Evolutionary conservation across 2,329 filamentous ascomycete genomes (phyloP).

Genomic region (Fusarium floridanum): DNA sequence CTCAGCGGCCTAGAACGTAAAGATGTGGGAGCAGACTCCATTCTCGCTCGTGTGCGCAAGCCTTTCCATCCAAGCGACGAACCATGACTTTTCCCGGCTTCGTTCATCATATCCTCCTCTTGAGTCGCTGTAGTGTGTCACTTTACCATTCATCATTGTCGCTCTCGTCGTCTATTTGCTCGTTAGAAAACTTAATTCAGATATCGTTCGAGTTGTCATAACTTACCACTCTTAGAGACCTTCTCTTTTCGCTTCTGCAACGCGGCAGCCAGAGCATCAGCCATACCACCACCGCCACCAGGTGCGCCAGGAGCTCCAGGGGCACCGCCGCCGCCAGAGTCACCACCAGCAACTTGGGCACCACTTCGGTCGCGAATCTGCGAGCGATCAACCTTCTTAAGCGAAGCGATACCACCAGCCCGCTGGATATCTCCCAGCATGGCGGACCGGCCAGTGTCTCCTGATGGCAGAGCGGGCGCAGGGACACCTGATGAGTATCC

Average conservation of each 20-base stretch:
- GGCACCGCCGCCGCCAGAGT: conserved; percentile 65
- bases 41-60: conserved; percentile 14
- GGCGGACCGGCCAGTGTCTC: conserved; percentile 66
- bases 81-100: conserved; percentile 21
- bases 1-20: conserved; percentile 21
- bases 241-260: conserved; percentile 90
- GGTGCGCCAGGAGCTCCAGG: conserved; percentile 63
- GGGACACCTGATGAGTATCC: conserved; percentile 69
- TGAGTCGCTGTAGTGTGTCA: conserved; percentile 6
- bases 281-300: conserved; percentile 77
- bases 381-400: conserved; percentile 80
- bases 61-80: conserved; percentile 14
- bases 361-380: conserved; percentile 80
- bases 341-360: conserved; percentile 67
- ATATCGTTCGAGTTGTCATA: background rate
- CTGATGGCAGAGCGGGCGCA: conserved; percentile 53
- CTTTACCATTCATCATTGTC: conserved; percentile 80
- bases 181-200: conserved; percentile 19
- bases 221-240: conserved; percentile 94
- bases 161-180: conserved; percentile 75
- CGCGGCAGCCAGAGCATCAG: conserved; percentile 83
- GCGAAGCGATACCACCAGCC: conserved; percentile 72
- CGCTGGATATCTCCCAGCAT: conserved; percentile 80
- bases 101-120: conserved; percentile 30
- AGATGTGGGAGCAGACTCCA: conserved; percentile 9